Conservation (phyloP, 257 asterid genomes). For the Mitragyna speciosa region DNA sequence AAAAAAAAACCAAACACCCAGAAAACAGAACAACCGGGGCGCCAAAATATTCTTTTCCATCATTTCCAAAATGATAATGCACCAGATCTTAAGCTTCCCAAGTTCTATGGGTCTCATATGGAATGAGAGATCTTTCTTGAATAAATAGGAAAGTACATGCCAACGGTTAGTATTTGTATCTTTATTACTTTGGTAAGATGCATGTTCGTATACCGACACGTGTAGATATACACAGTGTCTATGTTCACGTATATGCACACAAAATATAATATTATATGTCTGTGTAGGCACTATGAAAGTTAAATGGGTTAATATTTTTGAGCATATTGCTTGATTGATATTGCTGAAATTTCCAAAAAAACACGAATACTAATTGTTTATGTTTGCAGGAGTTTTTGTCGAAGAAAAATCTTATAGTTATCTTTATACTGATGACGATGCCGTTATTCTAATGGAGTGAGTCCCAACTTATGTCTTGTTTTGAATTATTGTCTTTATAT, state of each 20-base stretch:
- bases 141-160: neutral
- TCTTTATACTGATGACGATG: conserved; percentile 86
- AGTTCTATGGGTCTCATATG: neutral
- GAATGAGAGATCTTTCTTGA: neutral
- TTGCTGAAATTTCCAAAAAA: neutral
- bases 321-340: neutral
- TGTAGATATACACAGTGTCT: neutral
- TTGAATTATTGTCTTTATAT: conserved; percentile 18
- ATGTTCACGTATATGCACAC: neutral
- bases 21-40: too few relatives aligned
- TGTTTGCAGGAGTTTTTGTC: conserved; percentile 71
- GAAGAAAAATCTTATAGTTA: conserved; percentile 63
- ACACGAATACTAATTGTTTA: neutral
- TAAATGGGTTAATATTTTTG: neutral
- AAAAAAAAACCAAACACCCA: too few relatives aligned
- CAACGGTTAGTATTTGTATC: neutral
- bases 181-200: neutral
- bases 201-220: neutral
- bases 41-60: too few relatives aligned
- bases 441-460: conserved; percentile 87
- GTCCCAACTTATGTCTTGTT: conserved; percentile 31
- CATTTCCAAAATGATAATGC: too few relatives aligned
- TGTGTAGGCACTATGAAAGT: neutral
- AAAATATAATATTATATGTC: neutral
- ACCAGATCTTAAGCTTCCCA: neutral